Evolutionary conservation across 1,139 yeast genomes (phyloP).

Genomic region (Geotrichum klebahnii): DNA sequence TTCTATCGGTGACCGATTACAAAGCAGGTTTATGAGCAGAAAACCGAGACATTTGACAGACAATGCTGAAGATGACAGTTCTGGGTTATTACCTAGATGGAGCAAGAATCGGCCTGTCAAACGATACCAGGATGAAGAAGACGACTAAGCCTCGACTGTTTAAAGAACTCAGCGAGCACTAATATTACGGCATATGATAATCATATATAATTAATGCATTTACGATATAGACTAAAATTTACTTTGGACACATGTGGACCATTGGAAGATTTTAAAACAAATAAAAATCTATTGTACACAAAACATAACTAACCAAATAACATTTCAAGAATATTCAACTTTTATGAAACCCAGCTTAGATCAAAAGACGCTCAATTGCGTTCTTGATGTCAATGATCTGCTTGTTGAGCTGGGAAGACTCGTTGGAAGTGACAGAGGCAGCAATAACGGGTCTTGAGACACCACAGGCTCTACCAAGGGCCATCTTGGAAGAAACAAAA

Average conservation of each 20-base stretch:
- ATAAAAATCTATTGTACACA: no score
- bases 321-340: no score
- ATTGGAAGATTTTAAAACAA: neutral
- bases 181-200: no score
- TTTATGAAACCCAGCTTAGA: no score
- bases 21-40: conserved; percentile 4
- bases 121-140: conserved; percentile 23
- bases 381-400: conserved; percentile 98
- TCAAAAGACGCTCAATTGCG: conserved; percentile 91
- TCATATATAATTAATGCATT: no score
- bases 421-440: conserved; percentile 97
- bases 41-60: neutral
- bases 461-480: conserved; percentile 99
- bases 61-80: no score
- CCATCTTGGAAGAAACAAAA: conserved; percentile 96
- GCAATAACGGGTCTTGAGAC: conserved; percentile 99
- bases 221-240: no score
- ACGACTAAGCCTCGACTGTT: no score
- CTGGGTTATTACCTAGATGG: conserved; percentile 23
- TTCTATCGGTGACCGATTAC: conserved; percentile 15
- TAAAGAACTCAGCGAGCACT: no score
- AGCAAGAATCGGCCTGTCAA: conserved; percentile 16
- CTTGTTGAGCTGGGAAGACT: conserved; percentile 94
- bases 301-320: no score
- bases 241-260: neutral